phyloP scores from a whole-genome alignment of 106 monocot species.

The Chionographis japonica region DNA sequence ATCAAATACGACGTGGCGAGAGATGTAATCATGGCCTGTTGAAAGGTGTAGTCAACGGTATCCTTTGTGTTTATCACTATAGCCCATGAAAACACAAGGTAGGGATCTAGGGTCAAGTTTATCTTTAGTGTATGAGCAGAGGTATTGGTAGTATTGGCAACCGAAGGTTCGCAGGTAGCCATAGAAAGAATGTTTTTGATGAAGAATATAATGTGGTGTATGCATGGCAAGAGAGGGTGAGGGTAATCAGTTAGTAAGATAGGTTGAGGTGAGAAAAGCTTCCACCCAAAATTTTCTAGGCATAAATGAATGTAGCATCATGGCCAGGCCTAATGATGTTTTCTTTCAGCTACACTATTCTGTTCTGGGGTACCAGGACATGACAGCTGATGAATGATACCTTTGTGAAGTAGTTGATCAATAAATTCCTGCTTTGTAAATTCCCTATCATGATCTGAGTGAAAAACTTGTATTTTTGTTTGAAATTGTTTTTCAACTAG shows the following conservation, averaged over 20 bases:
- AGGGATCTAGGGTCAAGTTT: constrained; percentile 3
- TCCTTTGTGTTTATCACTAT: not conserved
- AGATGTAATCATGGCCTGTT: not conserved
- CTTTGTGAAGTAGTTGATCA: too few relatives aligned
- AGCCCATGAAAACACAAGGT: not conserved
- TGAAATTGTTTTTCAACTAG: too few relatives aligned
- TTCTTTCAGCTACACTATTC: too few relatives aligned
- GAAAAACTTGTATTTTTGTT: too few relatives aligned
- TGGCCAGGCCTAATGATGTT: too few relatives aligned
- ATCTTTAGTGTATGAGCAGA: not conserved
- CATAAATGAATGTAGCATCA: too few relatives aligned
- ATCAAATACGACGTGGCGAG: constrained; percentile 4
- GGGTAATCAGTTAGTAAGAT: not conserved
- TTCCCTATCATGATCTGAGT: too few relatives aligned
- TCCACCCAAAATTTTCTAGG: not conserved
- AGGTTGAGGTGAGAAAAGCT: not conserved
- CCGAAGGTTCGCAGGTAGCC: not conserved
- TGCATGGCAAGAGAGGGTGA: not conserved
- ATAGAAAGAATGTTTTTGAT: not conserved
- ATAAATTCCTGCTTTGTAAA: too few relatives aligned
- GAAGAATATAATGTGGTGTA: not conserved
- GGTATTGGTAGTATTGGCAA: not conserved
- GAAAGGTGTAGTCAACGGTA: not conserved
- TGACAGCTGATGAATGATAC: too few relatives aligned
- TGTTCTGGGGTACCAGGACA: too few relatives aligned